Evolutionary conservation across 768 basidiomycete genomes (phyloP), one percentile per base, ranked within the genome.

Genomic region (Zangia roseola): DNA sequence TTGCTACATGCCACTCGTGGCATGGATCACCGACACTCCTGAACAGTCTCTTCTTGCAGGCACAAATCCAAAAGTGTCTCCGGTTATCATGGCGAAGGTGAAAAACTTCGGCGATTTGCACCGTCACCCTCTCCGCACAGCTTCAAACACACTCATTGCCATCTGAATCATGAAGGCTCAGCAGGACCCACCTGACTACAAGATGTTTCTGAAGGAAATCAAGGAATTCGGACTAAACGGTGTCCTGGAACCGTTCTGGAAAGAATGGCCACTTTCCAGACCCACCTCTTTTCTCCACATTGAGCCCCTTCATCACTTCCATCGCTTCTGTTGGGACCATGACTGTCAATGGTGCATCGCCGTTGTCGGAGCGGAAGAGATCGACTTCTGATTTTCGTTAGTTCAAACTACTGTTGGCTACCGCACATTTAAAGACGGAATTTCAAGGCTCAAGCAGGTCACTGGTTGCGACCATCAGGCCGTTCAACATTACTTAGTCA

Each of bases 391-490:
- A 7, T 68, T 72, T 37, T 67, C 64, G 1, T 34, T 71, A n/a
- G 57, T 76, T 13, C 73, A 74, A 17, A 62, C 66, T 17, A 61
- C 57, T 39, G 61, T 59, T 10, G 71, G 71, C 3, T 70, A 64
- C 54, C 55, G 64, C 19, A 68, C 69, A 21, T 76, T 74, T 44
- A 53, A 58, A 10, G 65, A 71, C n/a, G 73, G 74, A 0, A 68
- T 76, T 9, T 72, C 70, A 38, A 53, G 16, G 43, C 57, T 25
- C 58, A 65, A 58, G 64, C 57, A 42, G 24, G 50, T 53, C 17
- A 37, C 23, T 10, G 16, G 23, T 20, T 19, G 24, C 26, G 40
- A 37, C 46, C 8, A 60, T 60, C 36, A 6, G 19, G 7, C 36
- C 13, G 62, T 69, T 1, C 56, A 41, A 30, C 67, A 0, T 2